Evolutionary conservation across 257 asterid species (phyloP).

Genomic region (Fraxinus anomala): DNA sequence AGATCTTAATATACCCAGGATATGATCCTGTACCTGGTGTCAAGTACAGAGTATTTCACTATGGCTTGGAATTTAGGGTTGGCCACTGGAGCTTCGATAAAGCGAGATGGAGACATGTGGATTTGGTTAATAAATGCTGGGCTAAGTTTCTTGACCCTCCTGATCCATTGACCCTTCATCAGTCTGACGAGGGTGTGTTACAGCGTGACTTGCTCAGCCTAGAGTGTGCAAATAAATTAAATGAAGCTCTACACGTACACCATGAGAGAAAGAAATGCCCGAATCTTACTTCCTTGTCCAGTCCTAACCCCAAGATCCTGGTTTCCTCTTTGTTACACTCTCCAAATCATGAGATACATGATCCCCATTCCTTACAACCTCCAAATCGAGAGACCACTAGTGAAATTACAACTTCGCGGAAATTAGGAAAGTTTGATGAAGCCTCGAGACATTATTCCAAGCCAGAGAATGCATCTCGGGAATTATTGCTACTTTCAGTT

Average conservation of each 20-base stretch:
- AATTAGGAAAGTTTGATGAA: slow-evolving; percentile 36
- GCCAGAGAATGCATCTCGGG: slow-evolving; percentile 39
- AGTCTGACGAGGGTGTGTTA: slow-evolving; percentile 42
- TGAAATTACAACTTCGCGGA: slow-evolving; percentile 35
- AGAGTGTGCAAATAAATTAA: slow-evolving; percentile 68
- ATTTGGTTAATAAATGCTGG: slow-evolving; percentile 77
- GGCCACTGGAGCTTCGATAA: slow-evolving; percentile 92
- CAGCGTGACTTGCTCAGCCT: slow-evolving; percentile 88
- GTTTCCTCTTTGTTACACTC: slow-evolving; percentile 31
- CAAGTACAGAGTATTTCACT: slow-evolving; percentile 79
- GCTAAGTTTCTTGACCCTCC: slow-evolving; percentile 85
- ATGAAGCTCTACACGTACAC: slow-evolving; percentile 67
- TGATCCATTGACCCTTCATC: slow-evolving; percentile 59
- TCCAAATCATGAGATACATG: slow-evolving; percentile 20
- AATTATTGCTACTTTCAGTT: slow-evolving; percentile 48
- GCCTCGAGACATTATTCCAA: slow-evolving; percentile 16
- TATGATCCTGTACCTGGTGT: slow-evolving; percentile 73
- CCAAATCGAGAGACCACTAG: slow-evolving; percentile 24
- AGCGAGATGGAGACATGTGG: slow-evolving; percentile 82
- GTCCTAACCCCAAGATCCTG: slow-evolving; percentile 31
- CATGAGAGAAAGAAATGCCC: slow-evolving; percentile 60
- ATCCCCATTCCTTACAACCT: slow-evolving; percentile 32
- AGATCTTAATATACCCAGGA: slow-evolving; percentile 90
- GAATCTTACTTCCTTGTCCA: slow-evolving; percentile 42
- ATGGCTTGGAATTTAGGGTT: slow-evolving; percentile 81